Conservation (phyloP, 2,329 filamentous ascomycete species). For the Gaeumannomyces sp. region DNA sequence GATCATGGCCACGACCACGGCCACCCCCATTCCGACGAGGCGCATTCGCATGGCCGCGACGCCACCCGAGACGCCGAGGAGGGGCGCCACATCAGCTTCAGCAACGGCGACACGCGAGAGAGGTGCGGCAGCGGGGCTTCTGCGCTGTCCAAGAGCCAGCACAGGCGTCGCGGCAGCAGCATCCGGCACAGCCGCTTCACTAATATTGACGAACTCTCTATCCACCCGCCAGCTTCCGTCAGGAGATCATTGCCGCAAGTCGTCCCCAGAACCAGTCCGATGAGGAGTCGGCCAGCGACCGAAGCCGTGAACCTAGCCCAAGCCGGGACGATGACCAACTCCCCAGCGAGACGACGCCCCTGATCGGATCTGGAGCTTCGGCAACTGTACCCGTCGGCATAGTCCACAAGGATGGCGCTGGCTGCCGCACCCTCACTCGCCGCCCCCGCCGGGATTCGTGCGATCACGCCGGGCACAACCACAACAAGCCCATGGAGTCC, state of each 20-base stretch:
- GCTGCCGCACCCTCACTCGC: conserved; percentile 13
- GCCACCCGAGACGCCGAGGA: conserved; percentile 12
- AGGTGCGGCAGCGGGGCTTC: conserved; percentile 20
- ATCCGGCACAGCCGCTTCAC: conserved; percentile 52
- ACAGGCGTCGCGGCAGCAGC: conserved; percentile 40
- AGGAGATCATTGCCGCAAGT: conserved; percentile 86
- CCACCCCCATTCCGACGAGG: conserved; percentile 23
- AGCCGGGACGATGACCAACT: conserved; percentile 5
- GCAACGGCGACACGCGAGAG: conserved; percentile 3
- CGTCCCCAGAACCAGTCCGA: conserved; percentile 49
- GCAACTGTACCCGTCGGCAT: conserved; percentile 19
- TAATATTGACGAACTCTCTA: conserved; percentile 67
- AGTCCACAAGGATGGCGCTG: not conserved
- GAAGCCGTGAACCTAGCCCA: not conserved
- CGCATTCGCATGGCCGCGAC: conserved; percentile 24
- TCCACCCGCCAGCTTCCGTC: conserved; percentile 83
- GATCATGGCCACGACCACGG: conserved; percentile 33
- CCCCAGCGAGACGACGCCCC: conserved; percentile 30
- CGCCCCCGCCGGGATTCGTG: conserved; percentile 42
- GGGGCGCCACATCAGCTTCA: conserved; percentile 15
- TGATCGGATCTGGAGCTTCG: conserved; percentile 23
- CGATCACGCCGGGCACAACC: conserved; percentile 60
- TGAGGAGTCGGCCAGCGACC: conserved; percentile 35
- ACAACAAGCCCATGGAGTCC: conserved; percentile 77
- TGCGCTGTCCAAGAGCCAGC: conserved; percentile 30